Base-by-base conservation (phyloP, 805 yeast species). In the Phaffomyces thermotolerans region DNA sequence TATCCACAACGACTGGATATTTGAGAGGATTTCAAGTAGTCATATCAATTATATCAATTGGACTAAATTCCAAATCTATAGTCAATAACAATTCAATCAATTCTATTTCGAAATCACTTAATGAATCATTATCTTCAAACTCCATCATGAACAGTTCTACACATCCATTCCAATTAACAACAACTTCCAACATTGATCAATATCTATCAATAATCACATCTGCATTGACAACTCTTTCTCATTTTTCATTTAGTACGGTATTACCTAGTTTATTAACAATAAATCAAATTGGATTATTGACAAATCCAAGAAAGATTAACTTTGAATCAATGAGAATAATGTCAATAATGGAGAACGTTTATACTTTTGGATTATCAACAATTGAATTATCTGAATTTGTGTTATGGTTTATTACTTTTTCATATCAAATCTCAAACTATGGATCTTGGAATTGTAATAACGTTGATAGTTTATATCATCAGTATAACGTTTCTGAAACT, bases 401-500 rank as follows among this genome's bases (percentile, higher is more conserved):
- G 2, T 42, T 54, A 12, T 50, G 56, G 57, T 47, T 59, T 24
- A 53, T 56, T 17, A 51, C 48, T 20, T 48, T 52, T 15, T 51
- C 60, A 32, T 44, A 58, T 37, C 52, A 54, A 13, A 42, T 56
- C 3, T 50, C 63, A n/a, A 41, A 51, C 31, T 58, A 50, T 42
- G 62, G 60, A 1, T 50, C 57, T 12, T 47, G 57, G 52, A 51
- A 58, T 20, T 63, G 68, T 40, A 14, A 48, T 4, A 45, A 48
- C 22, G 56, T 59, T 4, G 55, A 48, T 2, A 41, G 40, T 35
- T 40, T 63, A 40, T 39, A 62, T 4, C 14, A 38, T 2, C 53
- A 50, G 39, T 64, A 63, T 45, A 60, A 62, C 33, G 17, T 58
- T 7, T 56, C 60, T 4, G 51, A 52, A 1, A 47, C 47, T 9